phyloP scores from a whole-genome alignment of 2,329 filamentous ascomycete species.

The Botrytis sinoallii region DNA sequence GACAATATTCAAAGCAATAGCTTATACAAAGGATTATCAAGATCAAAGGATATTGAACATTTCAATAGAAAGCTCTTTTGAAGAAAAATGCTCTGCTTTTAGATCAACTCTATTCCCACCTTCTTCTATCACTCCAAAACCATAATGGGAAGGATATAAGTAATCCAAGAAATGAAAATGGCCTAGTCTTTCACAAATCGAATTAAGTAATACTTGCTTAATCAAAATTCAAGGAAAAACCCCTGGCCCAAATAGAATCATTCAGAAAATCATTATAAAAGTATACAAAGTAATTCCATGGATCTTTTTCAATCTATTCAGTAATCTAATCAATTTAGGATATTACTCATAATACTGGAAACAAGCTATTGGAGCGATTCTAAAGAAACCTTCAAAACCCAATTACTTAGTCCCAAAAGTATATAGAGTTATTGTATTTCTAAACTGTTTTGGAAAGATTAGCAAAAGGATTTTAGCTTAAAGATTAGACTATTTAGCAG shows the following conservation, averaged over 20 bases:
- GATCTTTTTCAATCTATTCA: not conserved
- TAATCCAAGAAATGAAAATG: too few relatives aligned
- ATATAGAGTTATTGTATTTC: not conserved
- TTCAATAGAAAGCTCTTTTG: too few relatives aligned
- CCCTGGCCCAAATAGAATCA: not conserved
- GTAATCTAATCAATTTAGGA: not conserved
- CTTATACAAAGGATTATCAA: too few relatives aligned
- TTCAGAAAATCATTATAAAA: not conserved
- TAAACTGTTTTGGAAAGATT: slow-evolving; percentile 4
- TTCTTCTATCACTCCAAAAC: too few relatives aligned
- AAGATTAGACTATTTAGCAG: slow-evolving; percentile 16
- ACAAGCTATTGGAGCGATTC: not conserved
- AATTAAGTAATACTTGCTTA: not conserved
- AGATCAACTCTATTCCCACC: too few relatives aligned
- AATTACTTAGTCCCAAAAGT: not conserved
- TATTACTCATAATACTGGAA: not conserved
- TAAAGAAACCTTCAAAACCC: not conserved
- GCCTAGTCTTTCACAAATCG: not conserved
- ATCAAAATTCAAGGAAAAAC: not conserved
- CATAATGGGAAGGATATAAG: too few relatives aligned
- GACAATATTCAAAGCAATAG: too few relatives aligned
- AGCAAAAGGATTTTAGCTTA: slow-evolving; percentile 10
- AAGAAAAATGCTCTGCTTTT: too few relatives aligned
- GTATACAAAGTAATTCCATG: not conserved
- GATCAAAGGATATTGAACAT: too few relatives aligned